Conservation (phyloP, 2,329 filamentous ascomycete species). For the Fusarium oxysporum region DNA sequence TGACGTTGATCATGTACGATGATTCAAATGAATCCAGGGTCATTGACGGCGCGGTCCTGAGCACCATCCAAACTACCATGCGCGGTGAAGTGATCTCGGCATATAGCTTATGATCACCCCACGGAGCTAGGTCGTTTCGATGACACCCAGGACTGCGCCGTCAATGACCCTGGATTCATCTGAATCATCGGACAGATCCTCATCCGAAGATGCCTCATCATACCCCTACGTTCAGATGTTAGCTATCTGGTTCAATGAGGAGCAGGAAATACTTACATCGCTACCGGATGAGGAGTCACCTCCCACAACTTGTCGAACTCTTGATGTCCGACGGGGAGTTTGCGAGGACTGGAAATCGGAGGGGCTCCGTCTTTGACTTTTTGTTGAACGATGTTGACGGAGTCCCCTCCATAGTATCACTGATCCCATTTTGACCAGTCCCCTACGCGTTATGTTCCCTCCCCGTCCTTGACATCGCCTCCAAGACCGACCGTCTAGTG, state of each 20-base stretch:
- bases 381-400: no score
- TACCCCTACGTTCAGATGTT: neutral
- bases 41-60: neutral
- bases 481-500: no score
- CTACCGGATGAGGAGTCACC: neutral
- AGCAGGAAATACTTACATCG: neutral
- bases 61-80: neutral
- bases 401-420: no score
- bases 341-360: no score
- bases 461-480: no score
- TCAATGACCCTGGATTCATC: neutral
- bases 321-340: no score
- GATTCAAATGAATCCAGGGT: neutral
- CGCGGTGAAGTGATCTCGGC: neutral
- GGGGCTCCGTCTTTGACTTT: no score
- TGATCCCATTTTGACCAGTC: no score
- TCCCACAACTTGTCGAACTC: no score
- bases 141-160: neutral
- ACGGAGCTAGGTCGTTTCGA: neutral
- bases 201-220: neutral
- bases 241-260: neutral
- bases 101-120: neutral
- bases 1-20: no score
- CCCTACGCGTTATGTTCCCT: no score
- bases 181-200: neutral